These are phyloP conservation scores for Talaromyces verruculosus DNA, from an alignment of 2,329 filamentous ascomycete genomes.

Conservation along the genomic window DNA sequence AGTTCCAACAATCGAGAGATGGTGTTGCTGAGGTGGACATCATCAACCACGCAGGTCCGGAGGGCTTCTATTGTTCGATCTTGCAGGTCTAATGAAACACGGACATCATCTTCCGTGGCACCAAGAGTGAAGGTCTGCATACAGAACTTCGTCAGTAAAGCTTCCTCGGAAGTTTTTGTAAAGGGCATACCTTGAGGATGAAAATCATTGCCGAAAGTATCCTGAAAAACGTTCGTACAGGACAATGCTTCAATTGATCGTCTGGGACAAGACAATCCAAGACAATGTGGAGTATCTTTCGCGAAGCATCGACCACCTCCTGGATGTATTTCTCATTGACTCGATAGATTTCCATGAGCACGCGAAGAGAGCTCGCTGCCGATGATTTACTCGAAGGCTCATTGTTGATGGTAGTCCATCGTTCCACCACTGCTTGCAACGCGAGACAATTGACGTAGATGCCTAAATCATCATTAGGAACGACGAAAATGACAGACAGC, in stretches of 20 bases:
- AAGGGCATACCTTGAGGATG: constrained; percentile 55
- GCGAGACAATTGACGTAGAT: constrained; percentile 92
- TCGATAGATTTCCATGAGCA: constrained; percentile 51
- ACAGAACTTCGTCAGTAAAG: constrained; percentile 21
- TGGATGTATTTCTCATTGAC: constrained; percentile 63
- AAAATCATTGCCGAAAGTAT: constrained; percentile 66
- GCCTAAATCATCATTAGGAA: constrained; percentile 31
- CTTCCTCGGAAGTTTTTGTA: background rate
- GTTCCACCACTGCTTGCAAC: constrained; percentile 89
- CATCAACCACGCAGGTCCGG: constrained; percentile 62
- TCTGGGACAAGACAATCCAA: constrained; percentile 59
- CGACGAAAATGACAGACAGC: constrained; percentile 11
- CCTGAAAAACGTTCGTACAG: constrained; percentile 64
- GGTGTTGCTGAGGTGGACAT: constrained; percentile 63
- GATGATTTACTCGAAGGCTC: constrained; percentile 35
- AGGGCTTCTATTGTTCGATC: constrained; percentile 60
- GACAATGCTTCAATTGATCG: constrained; percentile 61
- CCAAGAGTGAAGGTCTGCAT: constrained; percentile 60
- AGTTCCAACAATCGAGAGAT: constrained; percentile 62
- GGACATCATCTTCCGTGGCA: constrained; percentile 62
- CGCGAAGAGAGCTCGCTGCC: constrained; percentile 38
- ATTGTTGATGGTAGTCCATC: constrained; percentile 71
- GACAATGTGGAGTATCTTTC: constrained; percentile 60
- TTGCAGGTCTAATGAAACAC: constrained; percentile 58
- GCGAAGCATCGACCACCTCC: constrained; percentile 62